Percentiles rank a stretch among this genome's conserved stretches.
These are phyloP conservation scores for Strigomonas culicis DNA, from an alignment of 208 protist genomes.

Conservation along the genomic window DNA sequence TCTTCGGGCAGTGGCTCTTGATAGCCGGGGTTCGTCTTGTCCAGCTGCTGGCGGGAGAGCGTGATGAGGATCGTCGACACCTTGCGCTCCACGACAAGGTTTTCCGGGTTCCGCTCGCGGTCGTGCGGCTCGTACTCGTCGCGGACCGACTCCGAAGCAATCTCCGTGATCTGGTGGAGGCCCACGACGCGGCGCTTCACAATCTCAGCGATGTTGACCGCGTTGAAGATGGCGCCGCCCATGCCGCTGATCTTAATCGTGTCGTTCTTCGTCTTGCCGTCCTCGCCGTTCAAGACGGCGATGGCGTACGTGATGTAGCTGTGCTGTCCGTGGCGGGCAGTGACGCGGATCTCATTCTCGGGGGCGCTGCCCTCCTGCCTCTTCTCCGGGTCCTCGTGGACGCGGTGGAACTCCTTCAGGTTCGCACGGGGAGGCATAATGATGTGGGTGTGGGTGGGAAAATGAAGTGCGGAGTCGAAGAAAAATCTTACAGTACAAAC, in stretches of 20 bases:
- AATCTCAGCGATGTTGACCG: constrained; percentile 92
- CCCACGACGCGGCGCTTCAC: constrained; percentile 89
- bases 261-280: constrained; percentile 77
- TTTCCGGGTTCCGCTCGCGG: constrained; percentile 58
- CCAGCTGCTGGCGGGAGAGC: constrained; percentile 81
- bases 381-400: constrained; percentile 37
- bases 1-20: constrained; percentile 86
- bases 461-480: neutral
- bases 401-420: constrained; percentile 57
- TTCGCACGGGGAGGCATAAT: neutral
- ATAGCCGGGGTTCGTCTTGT: constrained; percentile 85
- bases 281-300: constrained; percentile 78
- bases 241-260: constrained; percentile 89
- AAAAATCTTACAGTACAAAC: constrained; percentile 1
- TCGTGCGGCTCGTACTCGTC: constrained; percentile 91
- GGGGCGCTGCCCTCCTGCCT: constrained; percentile 55
- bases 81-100: constrained; percentile 73
- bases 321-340: constrained; percentile 67
- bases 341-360: constrained; percentile 89
- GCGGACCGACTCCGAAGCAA: constrained; percentile 70
- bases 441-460: neutral
- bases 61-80: constrained; percentile 90
- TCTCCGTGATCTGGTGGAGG: constrained; percentile 90
- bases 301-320: constrained; percentile 91
- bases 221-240: constrained; percentile 88